Evolutionary conservation across 1,284 basidiomycete species (phyloP), one percentile per base, ranked within the genome.

Genomic region (Ustilago hordei): DNA sequence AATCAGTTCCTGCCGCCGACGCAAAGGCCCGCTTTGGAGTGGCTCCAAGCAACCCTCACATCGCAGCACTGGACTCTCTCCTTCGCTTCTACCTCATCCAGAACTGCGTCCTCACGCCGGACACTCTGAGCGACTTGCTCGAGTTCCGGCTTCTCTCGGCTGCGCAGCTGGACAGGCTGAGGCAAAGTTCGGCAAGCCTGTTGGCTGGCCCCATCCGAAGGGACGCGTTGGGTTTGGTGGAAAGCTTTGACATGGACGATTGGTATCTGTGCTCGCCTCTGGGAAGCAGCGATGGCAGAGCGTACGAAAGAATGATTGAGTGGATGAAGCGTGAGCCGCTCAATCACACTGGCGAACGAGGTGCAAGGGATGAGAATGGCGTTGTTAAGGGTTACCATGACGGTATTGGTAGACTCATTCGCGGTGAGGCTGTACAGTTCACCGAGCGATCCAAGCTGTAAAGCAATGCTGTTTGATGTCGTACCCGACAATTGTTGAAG

Each of bases 311-410:
- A 13, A 78, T 81, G 75, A 66, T 82, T n/a, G 79, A 79, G 35
- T 82, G 79, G 73, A 81, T 82, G 79, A 76, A 76, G 60, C 59
- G 60, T n/a, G 80, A 82, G 47, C 79, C 80, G 1, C 65, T 82
- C 53, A 82, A 82, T 31, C 79, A 81, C 15, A 52, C 57, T 3
- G 79, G 80, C 8, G 64, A 77, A 36, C 31, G 58, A 6, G 80
- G 77, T 11, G 80, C 66, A 2, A 47, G 80, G 52, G 80, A 82
- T 53, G 64, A 63, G 12, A 71, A 78, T n/a, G 79, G 80, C 9
- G 79, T 81, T 3, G 61, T 82, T 23, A 74, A 76, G 57, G 80
- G 80, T 1, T 81, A 80, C 36, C 55, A 69, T 3, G 59, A 81
- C 36, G 76, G 71, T 4, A 76, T 81, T 13, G 80, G 80, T 3